These are phyloP conservation scores for Rutstroemia sp. DNA, from an alignment of 2,329 filamentous ascomycete species.

Conservation along the genomic window DNA sequence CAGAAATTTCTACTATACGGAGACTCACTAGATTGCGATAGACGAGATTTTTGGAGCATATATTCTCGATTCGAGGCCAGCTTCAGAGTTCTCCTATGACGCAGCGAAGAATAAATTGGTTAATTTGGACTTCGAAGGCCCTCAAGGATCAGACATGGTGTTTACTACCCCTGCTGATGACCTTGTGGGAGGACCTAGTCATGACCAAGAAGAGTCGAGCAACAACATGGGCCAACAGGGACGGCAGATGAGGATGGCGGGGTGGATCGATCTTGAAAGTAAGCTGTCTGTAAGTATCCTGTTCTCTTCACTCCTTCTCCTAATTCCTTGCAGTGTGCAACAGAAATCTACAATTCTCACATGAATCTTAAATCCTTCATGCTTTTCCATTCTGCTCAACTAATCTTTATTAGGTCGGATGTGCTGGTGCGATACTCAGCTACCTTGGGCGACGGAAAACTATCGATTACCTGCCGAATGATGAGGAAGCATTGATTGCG, in stretches of 20 bases:
- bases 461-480: constrained; percentile 53
- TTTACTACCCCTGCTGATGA: constrained; percentile 53
- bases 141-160: constrained; percentile 44
- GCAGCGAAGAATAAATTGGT: constrained; percentile 59
- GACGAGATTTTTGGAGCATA: constrained; percentile 36
- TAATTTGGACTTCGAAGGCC: constrained; percentile 41
- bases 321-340: no score
- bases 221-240: constrained; percentile 50
- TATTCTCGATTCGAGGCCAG: constrained; percentile 58
- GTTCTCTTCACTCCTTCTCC: not conserved
- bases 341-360: no score
- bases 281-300: constrained; percentile 49
- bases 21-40: constrained; percentile 15
- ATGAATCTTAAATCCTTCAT: not conserved
- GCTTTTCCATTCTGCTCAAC: not conserved
- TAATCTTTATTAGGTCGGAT: constrained; percentile 48
- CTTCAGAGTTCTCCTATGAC: constrained; percentile 65
- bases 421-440: constrained; percentile 77
- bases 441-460: constrained; percentile 66
- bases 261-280: constrained; percentile 68
- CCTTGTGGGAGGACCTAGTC: constrained; percentile 14
- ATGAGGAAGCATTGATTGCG: constrained; percentile 42
- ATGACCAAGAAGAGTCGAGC: constrained; percentile 32
- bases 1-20: not conserved
- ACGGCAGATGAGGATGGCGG: constrained; percentile 59